Base-by-base conservation (phyloP, 768 basidiomycete genomes). In the Collybia nuda region DNA sequence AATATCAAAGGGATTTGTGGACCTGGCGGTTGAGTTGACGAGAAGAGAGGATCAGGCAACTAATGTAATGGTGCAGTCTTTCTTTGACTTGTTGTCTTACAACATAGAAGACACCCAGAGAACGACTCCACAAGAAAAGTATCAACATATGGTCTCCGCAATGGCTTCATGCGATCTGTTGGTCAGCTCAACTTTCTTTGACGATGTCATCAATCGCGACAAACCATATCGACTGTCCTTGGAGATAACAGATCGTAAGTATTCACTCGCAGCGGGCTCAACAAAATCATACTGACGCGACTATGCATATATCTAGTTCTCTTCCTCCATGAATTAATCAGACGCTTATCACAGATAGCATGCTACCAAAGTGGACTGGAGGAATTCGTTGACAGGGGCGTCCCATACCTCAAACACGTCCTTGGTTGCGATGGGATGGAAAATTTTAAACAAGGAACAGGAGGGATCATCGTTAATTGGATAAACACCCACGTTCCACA, bases 301-400 rank as follows among this genome's bases (percentile, higher is more conserved):
- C 21, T 38, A 9, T 15, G 5, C 23, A 44, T 24, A 29, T 19
- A 9, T 24, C 22, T 44, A 60, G 58, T 48, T 22, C 28, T 52
- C 2, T 61, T 59, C 38, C 52, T 61, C 9, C 49, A 52, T 39
- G 58, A 61, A 48, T 26, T 61, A 15, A 47, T 48, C 29, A 45
- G 54, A 15, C 49, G 56, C 19, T 35, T 61, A 17, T 37, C 52
- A 26, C 48, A 49, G 24, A 41, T 62, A n/a, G 56, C 56, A 7
- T 49, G 47, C 15, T 62, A 62, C 53, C 52, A 48, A 26, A 26
- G 40, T 5, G 60, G 60, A 17, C 46, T 53, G 19, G 40, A 44
- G 3, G 40, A 55, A 19, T 57, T 62, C 40, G 56, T 44, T 11
- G 41, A 50, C 21, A 39, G 23, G 5, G 60, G 56, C 15, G 44